A percentile compares a stretch with the other conserved stretches of the same genome.
These are phyloP conservation scores for Ogataea trehalophila DNA, from an alignment of 805 yeast genomes.

Conservation along the genomic window DNA sequence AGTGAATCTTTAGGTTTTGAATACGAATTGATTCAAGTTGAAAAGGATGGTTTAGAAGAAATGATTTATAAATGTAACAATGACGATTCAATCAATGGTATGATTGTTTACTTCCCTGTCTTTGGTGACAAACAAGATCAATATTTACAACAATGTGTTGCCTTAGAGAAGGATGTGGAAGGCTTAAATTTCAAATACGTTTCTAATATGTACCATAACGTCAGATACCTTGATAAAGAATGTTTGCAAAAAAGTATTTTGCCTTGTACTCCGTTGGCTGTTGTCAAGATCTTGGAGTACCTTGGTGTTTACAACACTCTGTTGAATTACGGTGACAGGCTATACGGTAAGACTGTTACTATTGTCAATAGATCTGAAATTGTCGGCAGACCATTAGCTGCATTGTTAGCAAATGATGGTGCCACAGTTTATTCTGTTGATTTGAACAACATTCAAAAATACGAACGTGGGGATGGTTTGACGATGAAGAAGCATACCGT, in stretches of 20 bases:
- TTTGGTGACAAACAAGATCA: conserved; percentile 94
- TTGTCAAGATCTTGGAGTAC: conserved; percentile 88
- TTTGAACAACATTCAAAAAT: conserved; percentile 79
- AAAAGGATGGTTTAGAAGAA: conserved; percentile 80
- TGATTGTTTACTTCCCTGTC: conserved; percentile 96
- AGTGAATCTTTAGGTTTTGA: conserved; percentile 80
- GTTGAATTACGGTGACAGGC: conserved; percentile 82
- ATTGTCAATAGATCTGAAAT: conserved; percentile 93
- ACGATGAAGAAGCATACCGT: conserved; percentile 80
- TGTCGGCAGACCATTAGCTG: conserved; percentile 96
- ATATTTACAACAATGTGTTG: conserved; percentile 87
- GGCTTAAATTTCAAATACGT: conserved; percentile 88
- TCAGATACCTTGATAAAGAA: conserved; percentile 70
- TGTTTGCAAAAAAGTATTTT: conserved; percentile 73
- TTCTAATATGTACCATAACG: conserved; percentile 92
- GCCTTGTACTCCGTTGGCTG: conserved; percentile 95
- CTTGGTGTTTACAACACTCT: conserved; percentile 81
- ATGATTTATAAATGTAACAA: conserved; percentile 76
- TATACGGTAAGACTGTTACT: conserved; percentile 88
- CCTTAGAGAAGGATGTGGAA: conserved; percentile 93
- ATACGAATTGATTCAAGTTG: conserved; percentile 68
- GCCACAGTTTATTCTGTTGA: conserved; percentile 94
- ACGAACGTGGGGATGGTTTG: conserved; percentile 91
- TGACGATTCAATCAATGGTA: conserved; percentile 76
- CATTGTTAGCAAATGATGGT: conserved; percentile 93